Evolutionary conservation across 345 rosid species (phyloP).

Genomic region (Streptanthus diversifolius): DNA sequence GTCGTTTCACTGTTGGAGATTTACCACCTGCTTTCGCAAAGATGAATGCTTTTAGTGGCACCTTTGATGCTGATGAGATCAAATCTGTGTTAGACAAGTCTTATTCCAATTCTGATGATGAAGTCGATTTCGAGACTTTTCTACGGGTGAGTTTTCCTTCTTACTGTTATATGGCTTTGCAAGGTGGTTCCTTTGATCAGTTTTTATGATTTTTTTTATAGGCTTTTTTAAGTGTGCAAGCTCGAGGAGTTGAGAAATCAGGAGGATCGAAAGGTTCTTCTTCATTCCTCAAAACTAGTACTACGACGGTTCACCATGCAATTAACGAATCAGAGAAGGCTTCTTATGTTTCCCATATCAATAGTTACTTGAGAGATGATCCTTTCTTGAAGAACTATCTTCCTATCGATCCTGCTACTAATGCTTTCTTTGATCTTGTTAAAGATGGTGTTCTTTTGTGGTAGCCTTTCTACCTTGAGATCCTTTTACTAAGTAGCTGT

Average conservation of each 20-base stretch:
- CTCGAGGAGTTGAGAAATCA: slow-evolving; percentile 44
- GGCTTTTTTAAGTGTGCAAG: slow-evolving; percentile 75
- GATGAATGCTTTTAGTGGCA: slow-evolving; percentile 64
- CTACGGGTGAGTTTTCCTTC: slow-evolving; percentile 56
- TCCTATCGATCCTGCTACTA: slow-evolving; percentile 75
- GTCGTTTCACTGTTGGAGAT: slow-evolving; percentile 55
- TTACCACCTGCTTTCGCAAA: slow-evolving; percentile 66
- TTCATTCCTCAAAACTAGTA: slow-evolving; percentile 77
- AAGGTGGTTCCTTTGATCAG: background rate
- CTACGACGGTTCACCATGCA: slow-evolving; percentile 86
- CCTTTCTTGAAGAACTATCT: slow-evolving; percentile 72
- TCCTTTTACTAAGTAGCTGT: background rate
- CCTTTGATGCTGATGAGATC: slow-evolving; percentile 62
- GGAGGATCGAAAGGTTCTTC: slow-evolving; percentile 59
- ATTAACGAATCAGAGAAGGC: slow-evolving; percentile 85
- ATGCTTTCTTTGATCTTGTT: slow-evolving; percentile 81
- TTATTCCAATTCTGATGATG: slow-evolving; percentile 42
- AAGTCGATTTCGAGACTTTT: slow-evolving; percentile 81
- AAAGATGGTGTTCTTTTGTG: slow-evolving; percentile 95
- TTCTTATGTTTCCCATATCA: slow-evolving; percentile 89
- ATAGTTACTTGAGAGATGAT: slow-evolving; percentile 76
- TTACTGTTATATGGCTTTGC: too few relatives aligned
- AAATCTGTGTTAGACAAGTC: slow-evolving; percentile 56
- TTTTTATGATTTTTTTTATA: background rate
- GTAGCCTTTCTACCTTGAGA: slow-evolving; percentile 35